These are phyloP conservation scores for Ustilago trichophora DNA, from an alignment of 1,284 basidiomycete genomes.

Conservation along the genomic window DNA sequence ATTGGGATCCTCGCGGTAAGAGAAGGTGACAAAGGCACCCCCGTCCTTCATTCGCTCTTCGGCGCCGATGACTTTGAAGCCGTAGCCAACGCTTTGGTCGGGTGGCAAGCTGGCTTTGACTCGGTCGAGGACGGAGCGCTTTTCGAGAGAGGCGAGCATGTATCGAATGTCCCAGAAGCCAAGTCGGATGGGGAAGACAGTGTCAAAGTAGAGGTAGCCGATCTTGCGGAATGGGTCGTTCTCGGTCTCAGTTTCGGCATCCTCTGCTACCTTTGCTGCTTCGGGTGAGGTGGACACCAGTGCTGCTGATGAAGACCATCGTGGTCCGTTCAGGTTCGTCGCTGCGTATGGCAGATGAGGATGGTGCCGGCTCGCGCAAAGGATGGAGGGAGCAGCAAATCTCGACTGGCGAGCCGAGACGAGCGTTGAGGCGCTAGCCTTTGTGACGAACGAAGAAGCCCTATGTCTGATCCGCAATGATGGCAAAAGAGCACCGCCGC, in stretches of 20 bases:
- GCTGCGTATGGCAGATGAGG: not conserved
- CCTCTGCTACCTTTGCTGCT: constrained; percentile 43
- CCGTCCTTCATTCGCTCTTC: constrained; percentile 57
- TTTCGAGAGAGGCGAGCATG: constrained; percentile 43
- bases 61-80: constrained; percentile 56
- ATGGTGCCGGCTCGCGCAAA: too few relatives aligned
- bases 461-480: not conserved
- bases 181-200: constrained; percentile 58
- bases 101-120: constrained; percentile 49
- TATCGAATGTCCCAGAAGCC: constrained; percentile 56
- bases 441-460: not conserved
- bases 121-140: constrained; percentile 38
- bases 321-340: not conserved
- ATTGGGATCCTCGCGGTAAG: constrained; percentile 38
- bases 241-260: constrained; percentile 40
- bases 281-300: constrained; percentile 41
- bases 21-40: constrained; percentile 53
- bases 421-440: constrained; percentile 1
- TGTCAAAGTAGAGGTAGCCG: constrained; percentile 57
- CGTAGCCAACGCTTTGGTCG: constrained; percentile 48
- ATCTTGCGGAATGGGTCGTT: constrained; percentile 47
- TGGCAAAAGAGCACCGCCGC: not conserved
- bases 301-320: constrained; percentile 40
- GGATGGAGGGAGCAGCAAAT: too few relatives aligned
- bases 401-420: constrained; percentile 1